Conservation (phyloP, 1,284 basidiomycete genomes). For the Ganoderma resinaceum region DNA sequence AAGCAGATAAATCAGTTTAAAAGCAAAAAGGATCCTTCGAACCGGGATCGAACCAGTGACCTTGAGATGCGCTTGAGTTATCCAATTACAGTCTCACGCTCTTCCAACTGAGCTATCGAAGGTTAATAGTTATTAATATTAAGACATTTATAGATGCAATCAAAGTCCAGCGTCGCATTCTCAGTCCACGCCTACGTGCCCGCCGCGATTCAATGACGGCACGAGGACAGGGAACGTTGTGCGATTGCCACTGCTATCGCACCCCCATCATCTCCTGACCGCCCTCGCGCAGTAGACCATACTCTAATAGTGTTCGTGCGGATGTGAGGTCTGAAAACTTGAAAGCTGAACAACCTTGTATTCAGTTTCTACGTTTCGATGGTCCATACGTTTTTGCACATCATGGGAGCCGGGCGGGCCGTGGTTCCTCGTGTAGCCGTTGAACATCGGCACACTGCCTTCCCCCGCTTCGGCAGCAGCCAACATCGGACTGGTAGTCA, state of each 20-base stretch:
- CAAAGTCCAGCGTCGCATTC: not conserved
- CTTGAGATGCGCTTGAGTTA: not conserved
- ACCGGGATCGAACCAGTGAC: constrained; percentile 12
- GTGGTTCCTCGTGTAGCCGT: too few species aligned
- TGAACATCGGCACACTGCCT: not conserved
- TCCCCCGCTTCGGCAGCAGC: not conserved
- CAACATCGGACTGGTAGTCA: not conserved
- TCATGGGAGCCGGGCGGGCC: too few species aligned
- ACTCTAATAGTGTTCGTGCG: not conserved
- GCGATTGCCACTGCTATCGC: not conserved
- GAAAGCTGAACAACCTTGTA: not conserved
- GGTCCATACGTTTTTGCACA: too few species aligned
- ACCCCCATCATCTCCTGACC: not conserved
- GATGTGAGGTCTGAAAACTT: not conserved
- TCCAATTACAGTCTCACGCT: constrained; percentile 10
- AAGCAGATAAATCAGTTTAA: too few species aligned
- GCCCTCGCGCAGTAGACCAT: not conserved
- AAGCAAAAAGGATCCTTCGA: constrained; percentile 4
- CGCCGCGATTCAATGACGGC: not conserved
- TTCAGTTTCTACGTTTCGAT: not conserved
- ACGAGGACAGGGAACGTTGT: not conserved
- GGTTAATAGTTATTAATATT: not conserved
- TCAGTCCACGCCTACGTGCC: not conserved
- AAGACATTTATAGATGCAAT: not conserved
- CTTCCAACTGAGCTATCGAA: constrained; percentile 14